phyloP scores from a whole-genome alignment of 2,329 filamentous ascomycete genomes.

The Orbilia oligospora region DNA sequence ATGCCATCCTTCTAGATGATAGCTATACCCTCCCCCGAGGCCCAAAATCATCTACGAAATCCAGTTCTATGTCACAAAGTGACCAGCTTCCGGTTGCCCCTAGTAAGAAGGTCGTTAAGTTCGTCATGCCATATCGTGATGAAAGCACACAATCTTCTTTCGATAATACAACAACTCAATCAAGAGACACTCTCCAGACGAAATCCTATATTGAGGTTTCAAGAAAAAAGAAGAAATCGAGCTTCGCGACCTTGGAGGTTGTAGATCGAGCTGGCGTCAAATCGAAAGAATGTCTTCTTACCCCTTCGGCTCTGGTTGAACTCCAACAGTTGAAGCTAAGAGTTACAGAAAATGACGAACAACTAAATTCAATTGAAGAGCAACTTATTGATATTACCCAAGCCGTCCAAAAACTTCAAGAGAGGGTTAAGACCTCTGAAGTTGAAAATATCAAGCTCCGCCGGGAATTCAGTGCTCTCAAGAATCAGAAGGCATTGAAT shows the following conservation, averaged over 20 bases:
- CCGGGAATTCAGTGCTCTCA: not conserved
- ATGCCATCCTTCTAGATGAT: slow-evolving; percentile 2
- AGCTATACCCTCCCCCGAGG: not conserved
- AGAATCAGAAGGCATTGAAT: not conserved
- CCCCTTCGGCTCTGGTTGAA: not conserved
- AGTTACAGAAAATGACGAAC: not conserved
- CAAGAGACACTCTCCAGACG: not conserved
- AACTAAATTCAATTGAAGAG: not conserved
- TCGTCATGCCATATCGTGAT: slow-evolving; percentile 31
- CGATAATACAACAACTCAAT: not conserved
- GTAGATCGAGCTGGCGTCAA: not conserved
- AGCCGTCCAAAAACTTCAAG: not conserved
- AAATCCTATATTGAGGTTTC: not conserved
- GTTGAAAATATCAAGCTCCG: not conserved
- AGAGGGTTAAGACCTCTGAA: not conserved
- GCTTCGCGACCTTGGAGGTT: not conserved
- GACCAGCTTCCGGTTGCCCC: not conserved
- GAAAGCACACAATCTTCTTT: slow-evolving; percentile 33
- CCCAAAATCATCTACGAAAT: not conserved
- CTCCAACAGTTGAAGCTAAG: slow-evolving; percentile 15
- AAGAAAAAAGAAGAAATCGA: not conserved
- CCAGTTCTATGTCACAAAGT: not conserved
- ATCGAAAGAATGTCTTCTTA: not conserved
- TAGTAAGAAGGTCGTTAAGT: slow-evolving; percentile 18
- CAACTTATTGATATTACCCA: not conserved